Conservation (phyloP, 257 asterid species). For the Solanum medicagineum region DNA sequence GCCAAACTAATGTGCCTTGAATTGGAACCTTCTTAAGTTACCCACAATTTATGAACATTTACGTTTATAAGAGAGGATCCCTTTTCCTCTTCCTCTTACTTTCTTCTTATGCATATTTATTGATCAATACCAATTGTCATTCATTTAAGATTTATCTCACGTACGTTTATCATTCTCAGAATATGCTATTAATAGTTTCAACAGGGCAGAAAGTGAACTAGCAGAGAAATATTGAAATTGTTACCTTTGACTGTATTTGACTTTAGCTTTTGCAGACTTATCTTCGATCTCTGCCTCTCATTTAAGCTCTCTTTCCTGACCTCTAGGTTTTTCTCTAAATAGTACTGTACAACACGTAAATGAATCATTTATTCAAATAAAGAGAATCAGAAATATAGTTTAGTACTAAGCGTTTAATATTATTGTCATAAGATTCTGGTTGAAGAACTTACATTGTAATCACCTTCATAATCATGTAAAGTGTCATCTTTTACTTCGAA, state of each 20-base stretch:
- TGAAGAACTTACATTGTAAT: conserved; percentile 59
- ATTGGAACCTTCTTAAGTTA: conserved; percentile 61
- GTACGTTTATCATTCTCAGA: too few species aligned
- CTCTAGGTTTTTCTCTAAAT: conserved; percentile 93
- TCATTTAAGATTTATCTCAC: too few species aligned
- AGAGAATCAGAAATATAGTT: not conserved
- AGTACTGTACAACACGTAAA: conserved; percentile 42
- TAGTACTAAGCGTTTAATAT: not conserved
- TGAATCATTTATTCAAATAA: not conserved
- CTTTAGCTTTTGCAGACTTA: conserved; percentile 84
- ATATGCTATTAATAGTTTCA: too few species aligned
- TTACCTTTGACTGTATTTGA: conserved; percentile 96
- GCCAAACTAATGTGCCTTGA: conserved; percentile 63
- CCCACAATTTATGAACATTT: conserved; percentile 22
- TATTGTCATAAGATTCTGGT: not conserved
- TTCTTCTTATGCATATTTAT: too few species aligned
- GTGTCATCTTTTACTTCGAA: conserved; percentile 80
- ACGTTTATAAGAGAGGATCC: not conserved
- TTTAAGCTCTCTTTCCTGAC: conserved; percentile 86
- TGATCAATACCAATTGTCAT: too few species aligned
- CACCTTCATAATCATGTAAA: conserved; percentile 87
- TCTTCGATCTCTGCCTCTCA: conserved; percentile 97
- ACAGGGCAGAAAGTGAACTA: not conserved
- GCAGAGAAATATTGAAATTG: not conserved
- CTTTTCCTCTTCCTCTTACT: too few species aligned